A percentile compares a stretch with the other conserved stretches of the same genome.
phyloP scores from a whole-genome alignment of 495 filamentous ascomycete genomes.

The Wilcoxina mikolae region DNA sequence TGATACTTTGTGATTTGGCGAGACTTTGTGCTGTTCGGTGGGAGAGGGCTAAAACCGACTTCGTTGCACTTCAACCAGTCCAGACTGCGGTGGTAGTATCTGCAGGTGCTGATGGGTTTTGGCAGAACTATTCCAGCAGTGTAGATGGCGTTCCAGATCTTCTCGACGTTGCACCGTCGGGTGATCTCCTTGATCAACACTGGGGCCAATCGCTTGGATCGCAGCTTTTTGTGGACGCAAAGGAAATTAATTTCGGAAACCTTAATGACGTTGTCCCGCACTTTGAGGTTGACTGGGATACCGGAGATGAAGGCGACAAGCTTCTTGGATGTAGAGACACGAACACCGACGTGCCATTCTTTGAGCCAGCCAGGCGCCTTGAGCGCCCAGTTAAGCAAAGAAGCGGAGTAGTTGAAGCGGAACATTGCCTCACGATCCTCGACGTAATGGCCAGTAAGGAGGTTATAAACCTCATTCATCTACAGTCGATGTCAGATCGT shows the following conservation, averaged over 20 bases:
- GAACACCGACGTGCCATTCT: constrained; percentile 90
- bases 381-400: constrained; percentile 84
- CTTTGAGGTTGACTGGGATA: constrained; percentile 65
- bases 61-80: constrained; percentile 94
- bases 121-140: constrained; percentile 83
- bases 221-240: constrained; percentile 92
- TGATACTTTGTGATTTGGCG: constrained; percentile 67
- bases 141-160: constrained; percentile 87
- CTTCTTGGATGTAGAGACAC: constrained; percentile 57
- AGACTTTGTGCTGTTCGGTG: constrained; percentile 60
- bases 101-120: constrained; percentile 75
- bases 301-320: constrained; percentile 91
- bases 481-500: constrained; percentile 20
- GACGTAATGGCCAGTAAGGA: constrained; percentile 84
- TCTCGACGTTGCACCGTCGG: constrained; percentile 64
- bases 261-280: constrained; percentile 58
- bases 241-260: constrained; percentile 95
- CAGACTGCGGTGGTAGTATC: constrained; percentile 84
- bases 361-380: constrained; percentile 90
- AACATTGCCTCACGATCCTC: constrained; percentile 96
- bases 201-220: constrained; percentile 77
- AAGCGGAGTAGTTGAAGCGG: constrained; percentile 80
- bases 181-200: constrained; percentile 96
- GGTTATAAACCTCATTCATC: constrained; percentile 71
- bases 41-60: constrained; percentile 76